These are phyloP conservation scores for Lathyrus tuberosus DNA, from an alignment of 306 rosid genomes.

Conservation along the genomic window DNA sequence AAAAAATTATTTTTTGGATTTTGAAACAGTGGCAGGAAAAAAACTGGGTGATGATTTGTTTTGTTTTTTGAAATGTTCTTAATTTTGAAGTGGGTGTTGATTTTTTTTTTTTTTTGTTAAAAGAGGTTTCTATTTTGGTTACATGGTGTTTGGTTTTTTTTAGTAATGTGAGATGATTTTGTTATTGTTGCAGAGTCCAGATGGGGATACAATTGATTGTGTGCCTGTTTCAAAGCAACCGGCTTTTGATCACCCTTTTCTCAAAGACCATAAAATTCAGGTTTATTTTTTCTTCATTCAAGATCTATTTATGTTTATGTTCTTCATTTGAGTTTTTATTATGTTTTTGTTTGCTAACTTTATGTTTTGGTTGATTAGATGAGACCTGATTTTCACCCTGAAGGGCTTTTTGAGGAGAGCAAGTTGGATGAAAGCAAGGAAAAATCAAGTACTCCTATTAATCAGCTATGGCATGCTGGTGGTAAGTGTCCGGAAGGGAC, in stretches of 20 bases:
- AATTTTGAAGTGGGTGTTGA: background rate
- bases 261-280: constrained; percentile 98
- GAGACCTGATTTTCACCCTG: constrained; percentile 88
- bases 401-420: constrained; percentile 76
- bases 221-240: constrained; percentile 84
- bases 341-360: background rate
- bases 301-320: constrained; percentile 26
- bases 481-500: constrained; percentile 89
- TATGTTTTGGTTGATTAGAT: constrained; percentile 50
- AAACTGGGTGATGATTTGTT: constrained; percentile 34
- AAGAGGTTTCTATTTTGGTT: constrained; percentile 21
- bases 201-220: constrained; percentile 93
- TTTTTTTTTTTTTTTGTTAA: background rate
- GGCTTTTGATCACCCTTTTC: constrained; percentile 95
- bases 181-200: constrained; percentile 77
- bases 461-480: constrained; percentile 81
- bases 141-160: constrained; percentile 6
- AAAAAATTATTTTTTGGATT: constrained; percentile 31
- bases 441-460: constrained; percentile 47
- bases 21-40: constrained; percentile 37
- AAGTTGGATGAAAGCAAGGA: constrained; percentile 59
- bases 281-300: constrained; percentile 41
- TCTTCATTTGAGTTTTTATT: constrained; percentile 4
- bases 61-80: background rate
- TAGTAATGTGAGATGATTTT: constrained; percentile 30